Percentiles rank a stretch among this genome's conserved stretches.
These are phyloP conservation scores for Ceratobasidium sp. DNA, from an alignment of 1,284 basidiomycete genomes.

Conservation along the genomic window DNA sequence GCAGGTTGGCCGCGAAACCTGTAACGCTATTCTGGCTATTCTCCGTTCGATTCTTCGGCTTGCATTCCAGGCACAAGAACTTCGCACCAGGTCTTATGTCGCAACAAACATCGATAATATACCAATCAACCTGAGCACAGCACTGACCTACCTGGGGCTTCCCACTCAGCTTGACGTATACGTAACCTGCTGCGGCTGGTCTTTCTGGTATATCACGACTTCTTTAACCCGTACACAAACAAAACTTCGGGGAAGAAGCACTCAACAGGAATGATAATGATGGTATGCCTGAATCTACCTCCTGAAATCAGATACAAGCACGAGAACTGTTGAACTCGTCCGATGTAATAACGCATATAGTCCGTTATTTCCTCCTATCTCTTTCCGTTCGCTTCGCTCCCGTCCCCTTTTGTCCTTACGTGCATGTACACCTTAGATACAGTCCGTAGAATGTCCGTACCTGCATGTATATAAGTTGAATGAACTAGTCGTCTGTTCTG, in stretches of 20 bases:
- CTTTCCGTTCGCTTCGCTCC: no score
- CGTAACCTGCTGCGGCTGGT: constrained; percentile 44
- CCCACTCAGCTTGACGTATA: not conserved
- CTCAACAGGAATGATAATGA: constrained; percentile 54
- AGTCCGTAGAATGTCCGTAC: no score
- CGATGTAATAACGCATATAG: no score
- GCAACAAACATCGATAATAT: not conserved
- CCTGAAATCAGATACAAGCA: no score
- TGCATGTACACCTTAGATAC: no score
- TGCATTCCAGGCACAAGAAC: not conserved
- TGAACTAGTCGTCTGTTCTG: no score
- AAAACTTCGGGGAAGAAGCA: constrained; percentile 53
- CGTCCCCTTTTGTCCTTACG: no score
- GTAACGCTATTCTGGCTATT: not conserved
- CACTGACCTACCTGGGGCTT: not conserved
- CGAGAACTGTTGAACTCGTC: no score
- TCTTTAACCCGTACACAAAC: constrained; percentile 57
- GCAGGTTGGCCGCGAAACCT: not conserved
- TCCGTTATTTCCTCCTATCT: no score
- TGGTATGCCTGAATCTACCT: constrained; percentile 58
- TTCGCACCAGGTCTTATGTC: not conserved
- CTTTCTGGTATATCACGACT: constrained; percentile 56
- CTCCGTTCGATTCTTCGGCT: not conserved
- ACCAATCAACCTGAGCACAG: not conserved
- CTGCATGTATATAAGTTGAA: no score